Base-by-base conservation (phyloP, 2,329 filamentous ascomycete genomes). In the Colletotrichum horii region DNA sequence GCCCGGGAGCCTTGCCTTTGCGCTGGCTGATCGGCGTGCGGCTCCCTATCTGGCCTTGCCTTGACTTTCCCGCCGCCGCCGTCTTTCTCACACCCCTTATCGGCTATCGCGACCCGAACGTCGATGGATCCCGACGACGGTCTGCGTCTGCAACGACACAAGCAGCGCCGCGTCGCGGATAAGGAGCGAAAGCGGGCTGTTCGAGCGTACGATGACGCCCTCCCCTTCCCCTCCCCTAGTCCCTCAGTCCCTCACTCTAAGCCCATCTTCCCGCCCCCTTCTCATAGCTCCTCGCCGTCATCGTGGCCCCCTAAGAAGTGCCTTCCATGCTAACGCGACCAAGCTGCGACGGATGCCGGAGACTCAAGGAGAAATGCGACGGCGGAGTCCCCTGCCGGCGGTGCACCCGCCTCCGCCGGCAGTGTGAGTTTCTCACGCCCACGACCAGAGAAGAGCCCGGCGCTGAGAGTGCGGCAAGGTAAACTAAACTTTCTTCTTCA, bases 291-390 rank as follows among this genome's bases (percentile, higher is more conserved):
- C 0, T 48, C 43, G 43, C n/a, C 43, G 43, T 22, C n/a, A 8
- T 8, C 15, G 16, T 22, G 11, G 61, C 26, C 24, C 32, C 43
- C 28, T 38, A 22, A 48, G 28, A 24, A 26, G 38, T n/a, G 7
- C 36, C 69, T 71, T 36, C 43, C 43, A 78, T 76, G 68, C 75
- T 77, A 36, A 77, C 70, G 30, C 69, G 65, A 66, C 75, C 81
- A 83, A 90, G 89, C 74, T 91, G 89, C 79, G 88, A 90, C 79
- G 87, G 87, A 68, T 91, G 89, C 80, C 88, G 89, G 74, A 85
- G 88, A 76, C 85, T 89, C 73, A 91, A 91, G 79, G 89, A 91
- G 80, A 90, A 90, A 81, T 91, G 89, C 78, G 88, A 90, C 78
- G 89, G 89, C 62, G 89, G 89, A 66, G 84, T 89, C 22, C 89